phyloP scores from a whole-genome alignment of 805 yeast genomes.

The Nakazawaea siamensis region DNA sequence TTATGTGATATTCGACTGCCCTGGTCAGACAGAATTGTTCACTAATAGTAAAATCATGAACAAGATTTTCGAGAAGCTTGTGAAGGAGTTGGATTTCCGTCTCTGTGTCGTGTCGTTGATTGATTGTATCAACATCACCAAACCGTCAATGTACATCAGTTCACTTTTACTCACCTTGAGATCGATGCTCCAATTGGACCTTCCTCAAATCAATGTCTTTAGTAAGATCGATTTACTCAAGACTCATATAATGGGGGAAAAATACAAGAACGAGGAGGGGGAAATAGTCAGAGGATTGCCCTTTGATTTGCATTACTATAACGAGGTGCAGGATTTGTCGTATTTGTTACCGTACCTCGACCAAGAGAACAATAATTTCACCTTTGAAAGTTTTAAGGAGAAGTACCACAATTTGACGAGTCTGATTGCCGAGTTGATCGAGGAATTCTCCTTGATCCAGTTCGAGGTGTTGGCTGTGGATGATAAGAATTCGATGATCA shows the following conservation, averaged over 20 bases:
- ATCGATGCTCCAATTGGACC: slow-evolving; percentile 85
- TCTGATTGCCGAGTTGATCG: slow-evolving; percentile 73
- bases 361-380: slow-evolving; percentile 59
- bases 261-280: slow-evolving; percentile 35
- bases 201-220: slow-evolving; percentile 90
- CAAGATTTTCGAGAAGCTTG: slow-evolving; percentile 57
- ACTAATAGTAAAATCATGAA: slow-evolving; percentile 79
- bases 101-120: slow-evolving; percentile 79
- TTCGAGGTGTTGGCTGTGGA: slow-evolving; percentile 89
- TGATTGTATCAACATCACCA: slow-evolving; percentile 73
- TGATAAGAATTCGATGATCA: slow-evolving; percentile 87
- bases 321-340: slow-evolving; percentile 82
- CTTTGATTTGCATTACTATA: slow-evolving; percentile 75
- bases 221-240: slow-evolving; percentile 82
- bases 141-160: slow-evolving; percentile 86
- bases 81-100: slow-evolving; percentile 59
- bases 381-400: slow-evolving; percentile 45
- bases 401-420: slow-evolving; percentile 55
- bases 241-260: slow-evolving; percentile 31
- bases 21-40: slow-evolving; percentile 93
- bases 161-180: slow-evolving; percentile 72
- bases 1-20: slow-evolving; percentile 79
- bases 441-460: slow-evolving; percentile 79
- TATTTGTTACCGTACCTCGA: slow-evolving; percentile 61
- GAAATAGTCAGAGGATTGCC: slow-evolving; percentile 40